phyloP scores from a whole-genome alignment of 768 basidiomycete genomes.

The Daedaleopsis sinensis region DNA sequence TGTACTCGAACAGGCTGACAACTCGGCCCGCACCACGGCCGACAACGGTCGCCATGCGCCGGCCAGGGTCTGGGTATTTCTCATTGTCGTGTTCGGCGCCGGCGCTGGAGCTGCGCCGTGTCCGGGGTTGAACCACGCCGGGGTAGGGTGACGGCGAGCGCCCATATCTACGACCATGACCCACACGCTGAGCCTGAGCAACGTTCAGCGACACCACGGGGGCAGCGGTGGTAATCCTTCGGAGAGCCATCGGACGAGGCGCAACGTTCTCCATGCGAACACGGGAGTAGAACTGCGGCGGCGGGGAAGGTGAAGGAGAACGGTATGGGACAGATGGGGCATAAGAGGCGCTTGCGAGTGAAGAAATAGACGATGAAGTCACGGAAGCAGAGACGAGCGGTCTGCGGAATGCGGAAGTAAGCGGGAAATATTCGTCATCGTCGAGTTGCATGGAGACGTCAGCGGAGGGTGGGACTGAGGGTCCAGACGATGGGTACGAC shows the following conservation, averaged over 20 bases:
- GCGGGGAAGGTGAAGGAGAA: conserved; percentile 7
- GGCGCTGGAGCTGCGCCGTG: conserved; percentile 8
- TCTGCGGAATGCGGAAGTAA: conserved; percentile 15
- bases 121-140: neutral
- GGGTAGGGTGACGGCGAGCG: conserved; percentile 11
- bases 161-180: neutral
- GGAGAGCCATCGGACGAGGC: conserved; percentile 3
- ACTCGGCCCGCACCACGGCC: conserved; percentile 16
- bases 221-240: conserved; percentile 9
- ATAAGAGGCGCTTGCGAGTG: neutral
- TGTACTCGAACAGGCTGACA: conserved; percentile 8
- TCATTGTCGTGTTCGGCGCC: conserved; percentile 5
- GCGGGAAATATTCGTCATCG: conserved; percentile 1
- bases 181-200: conserved; percentile 12
- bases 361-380: conserved; percentile 1
- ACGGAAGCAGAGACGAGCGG: conserved; percentile 8
- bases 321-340: conserved; percentile 1
- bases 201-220: conserved; percentile 20
- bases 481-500: neutral
- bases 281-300: neutral
- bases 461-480: neutral
- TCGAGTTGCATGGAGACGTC: neutral
- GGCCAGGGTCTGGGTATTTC: conserved; percentile 2
- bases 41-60: conserved; percentile 16
- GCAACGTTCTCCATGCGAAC: neutral